A percentile compares a stretch with the other conserved stretches of the same genome.
These are phyloP conservation scores for Pistacia atlantica DNA, from an alignment of 345 rosid species.

Conservation along the genomic window DNA sequence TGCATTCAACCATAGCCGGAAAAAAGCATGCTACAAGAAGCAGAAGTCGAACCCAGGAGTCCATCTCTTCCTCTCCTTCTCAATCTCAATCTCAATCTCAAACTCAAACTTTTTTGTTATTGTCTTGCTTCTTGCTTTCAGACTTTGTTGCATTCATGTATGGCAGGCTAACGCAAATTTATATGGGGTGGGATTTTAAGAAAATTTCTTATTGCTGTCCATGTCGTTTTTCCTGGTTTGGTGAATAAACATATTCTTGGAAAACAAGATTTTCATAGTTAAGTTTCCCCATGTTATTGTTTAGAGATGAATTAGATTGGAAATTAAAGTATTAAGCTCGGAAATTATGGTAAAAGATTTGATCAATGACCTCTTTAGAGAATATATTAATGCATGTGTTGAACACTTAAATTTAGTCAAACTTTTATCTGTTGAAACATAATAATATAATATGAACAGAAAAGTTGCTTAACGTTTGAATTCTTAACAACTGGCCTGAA, in stretches of 20 bases:
- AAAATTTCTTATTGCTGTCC: constrained; percentile 32
- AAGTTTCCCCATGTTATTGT: constrained; percentile 10
- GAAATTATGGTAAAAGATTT: too few species aligned
- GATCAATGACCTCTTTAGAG: background rate
- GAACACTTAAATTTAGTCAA: too few species aligned
- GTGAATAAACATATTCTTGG: constrained; percentile 56
- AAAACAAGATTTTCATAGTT: constrained; percentile 40
- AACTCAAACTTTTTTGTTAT: constrained; percentile 1
- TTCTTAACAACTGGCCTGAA: too few species aligned
- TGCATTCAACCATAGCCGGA: constrained; percentile 51
- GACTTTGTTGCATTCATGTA: constrained; percentile 24
- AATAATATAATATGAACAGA: too few species aligned
- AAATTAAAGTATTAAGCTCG: too few species aligned
- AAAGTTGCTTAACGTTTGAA: too few species aligned
- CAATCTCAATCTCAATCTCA: constrained; percentile 12
- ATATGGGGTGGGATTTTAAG: constrained; percentile 35
- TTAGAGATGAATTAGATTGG: background rate
- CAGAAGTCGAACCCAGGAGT: constrained; percentile 36
- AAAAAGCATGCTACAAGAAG: constrained; percentile 44
- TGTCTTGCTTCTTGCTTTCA: background rate
- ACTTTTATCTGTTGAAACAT: too few species aligned
- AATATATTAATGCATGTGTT: too few species aligned
- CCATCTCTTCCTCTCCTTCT: constrained; percentile 29
- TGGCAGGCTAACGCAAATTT: constrained; percentile 48
- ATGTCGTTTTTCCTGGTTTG: constrained; percentile 68